Conservation (phyloP, 345 rosid genomes). For the Ailanthus altissimus region DNA sequence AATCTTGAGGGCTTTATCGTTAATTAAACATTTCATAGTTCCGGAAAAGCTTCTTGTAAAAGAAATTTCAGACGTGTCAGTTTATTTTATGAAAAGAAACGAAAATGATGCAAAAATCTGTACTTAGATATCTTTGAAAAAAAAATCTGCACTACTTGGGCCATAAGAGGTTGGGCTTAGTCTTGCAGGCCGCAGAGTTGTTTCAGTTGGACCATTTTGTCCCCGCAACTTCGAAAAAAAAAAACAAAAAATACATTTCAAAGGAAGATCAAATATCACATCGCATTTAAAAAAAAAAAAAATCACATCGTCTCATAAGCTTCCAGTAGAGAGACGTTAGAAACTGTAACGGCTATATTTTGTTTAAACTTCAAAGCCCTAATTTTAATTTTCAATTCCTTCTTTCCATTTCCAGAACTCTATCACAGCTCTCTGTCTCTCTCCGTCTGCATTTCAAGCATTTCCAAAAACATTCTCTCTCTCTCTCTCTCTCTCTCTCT, state of each 20-base stretch:
- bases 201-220: neutral
- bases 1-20: no score
- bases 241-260: neutral
- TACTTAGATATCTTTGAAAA: no score
- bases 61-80: no score
- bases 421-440: slow-evolving; percentile 6
- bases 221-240: neutral
- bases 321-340: slow-evolving; percentile 32
- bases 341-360: slow-evolving; percentile 48
- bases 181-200: neutral
- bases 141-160: no score
- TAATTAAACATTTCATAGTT: no score
- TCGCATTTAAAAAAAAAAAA: neutral
- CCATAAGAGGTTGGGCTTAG: no score
- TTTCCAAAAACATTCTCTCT: neutral
- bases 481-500: neutral
- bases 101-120: no score
- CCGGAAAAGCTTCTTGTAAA: no score
- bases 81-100: no score
- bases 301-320: neutral
- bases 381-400: neutral
- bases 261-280: neutral
- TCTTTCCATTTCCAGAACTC: slow-evolving; percentile 27
- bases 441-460: neutral
- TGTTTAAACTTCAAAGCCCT: slow-evolving; percentile 34